Base-by-base conservation (phyloP, 1,284 basidiomycete species). In the Cryptococcus hybrid region DNA sequence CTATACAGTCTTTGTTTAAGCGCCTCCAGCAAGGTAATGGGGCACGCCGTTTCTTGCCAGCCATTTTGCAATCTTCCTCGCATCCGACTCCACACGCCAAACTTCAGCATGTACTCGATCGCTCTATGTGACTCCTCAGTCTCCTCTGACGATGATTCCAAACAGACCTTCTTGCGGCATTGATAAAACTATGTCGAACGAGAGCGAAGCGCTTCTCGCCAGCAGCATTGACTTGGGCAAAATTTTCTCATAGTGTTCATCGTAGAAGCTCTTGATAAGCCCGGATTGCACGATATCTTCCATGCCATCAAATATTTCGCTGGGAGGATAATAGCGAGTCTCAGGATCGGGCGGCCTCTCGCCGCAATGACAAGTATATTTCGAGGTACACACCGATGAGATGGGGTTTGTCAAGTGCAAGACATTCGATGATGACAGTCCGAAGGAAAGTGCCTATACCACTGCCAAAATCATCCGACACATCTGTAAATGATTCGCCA, bases 351-450 rank as follows among this genome's bases (percentile, higher is more conserved):
- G 42, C 18, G 15, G 42, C 35, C 7, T 15, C 48, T 18, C 12
- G 45, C 37, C 34, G 58, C 36, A 34, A 54, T 52, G 38, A 61
- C 55, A 37, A 43, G 47, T 63, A 59, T 47, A 94, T 76, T 0
- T 84, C 84, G 1, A 92, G 79, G 73, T 94, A 89, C 0, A 86
- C 81, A 56, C 85, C 83, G 7, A 93, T 78, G 0, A 89, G 85
- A 59, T 86, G 84, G 3, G 87, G 85, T 70, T 96, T 95, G 79
- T 96, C 93, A 70, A 89, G 86, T 8, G 91, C 81, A 52, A 98
- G 86, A 72, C 89, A 89, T 73, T 97, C 93, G 54, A 95, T 82
- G 24, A 95, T 77, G 34, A 85, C 39, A 18, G 1, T 47, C n/a
- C 2, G 54, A 30, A 9, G 56, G 49, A 44, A 67, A 71, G 34